These are phyloP conservation scores for Coniochaeta hoffmannii DNA, from an alignment of 2,329 filamentous ascomycete genomes.

Conservation along the genomic window DNA sequence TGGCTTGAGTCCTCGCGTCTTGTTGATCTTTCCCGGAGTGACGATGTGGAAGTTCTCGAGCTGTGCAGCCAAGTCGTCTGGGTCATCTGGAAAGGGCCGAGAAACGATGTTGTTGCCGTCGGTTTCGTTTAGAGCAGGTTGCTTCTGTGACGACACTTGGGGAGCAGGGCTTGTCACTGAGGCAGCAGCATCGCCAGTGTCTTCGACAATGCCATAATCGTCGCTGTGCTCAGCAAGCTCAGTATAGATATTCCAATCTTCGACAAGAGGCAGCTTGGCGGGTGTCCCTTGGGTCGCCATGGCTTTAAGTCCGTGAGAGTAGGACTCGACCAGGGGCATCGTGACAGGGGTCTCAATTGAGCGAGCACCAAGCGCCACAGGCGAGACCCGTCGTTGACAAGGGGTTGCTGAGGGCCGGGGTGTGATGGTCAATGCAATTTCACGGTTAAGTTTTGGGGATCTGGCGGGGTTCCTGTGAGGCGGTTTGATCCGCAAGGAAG, in stretches of 20 bases:
- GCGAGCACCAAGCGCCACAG: neutral
- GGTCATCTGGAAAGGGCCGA: neutral
- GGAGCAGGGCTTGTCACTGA: too few relatives aligned
- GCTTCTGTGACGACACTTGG: too few relatives aligned
- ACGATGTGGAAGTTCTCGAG: neutral
- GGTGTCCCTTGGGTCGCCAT: neutral
- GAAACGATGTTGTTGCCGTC: neutral
- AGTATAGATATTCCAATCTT: neutral
- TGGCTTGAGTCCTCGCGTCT: neutral
- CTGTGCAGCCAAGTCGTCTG: neutral
- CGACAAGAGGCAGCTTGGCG: neutral
- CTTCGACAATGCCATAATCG: too few relatives aligned
- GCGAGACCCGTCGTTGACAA: neutral
- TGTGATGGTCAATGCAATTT: neutral
- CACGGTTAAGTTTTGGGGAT: neutral
- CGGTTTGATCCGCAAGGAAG: conserved; percentile 1
- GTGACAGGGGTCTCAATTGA: neutral
- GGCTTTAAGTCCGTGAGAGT: neutral
- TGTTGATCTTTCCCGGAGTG: neutral
- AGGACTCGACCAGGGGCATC: neutral
- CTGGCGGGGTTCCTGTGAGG: neutral
- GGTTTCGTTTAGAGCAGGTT: neutral
- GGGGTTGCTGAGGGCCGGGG: neutral
- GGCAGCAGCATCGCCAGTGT: neutral
- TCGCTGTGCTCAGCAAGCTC: too few relatives aligned